Percentiles rank a stretch among this genome's conserved stretches.
Evolutionary conservation across 2,329 filamentous ascomycete species (phyloP).

Genomic region (Xylariales sp.): DNA sequence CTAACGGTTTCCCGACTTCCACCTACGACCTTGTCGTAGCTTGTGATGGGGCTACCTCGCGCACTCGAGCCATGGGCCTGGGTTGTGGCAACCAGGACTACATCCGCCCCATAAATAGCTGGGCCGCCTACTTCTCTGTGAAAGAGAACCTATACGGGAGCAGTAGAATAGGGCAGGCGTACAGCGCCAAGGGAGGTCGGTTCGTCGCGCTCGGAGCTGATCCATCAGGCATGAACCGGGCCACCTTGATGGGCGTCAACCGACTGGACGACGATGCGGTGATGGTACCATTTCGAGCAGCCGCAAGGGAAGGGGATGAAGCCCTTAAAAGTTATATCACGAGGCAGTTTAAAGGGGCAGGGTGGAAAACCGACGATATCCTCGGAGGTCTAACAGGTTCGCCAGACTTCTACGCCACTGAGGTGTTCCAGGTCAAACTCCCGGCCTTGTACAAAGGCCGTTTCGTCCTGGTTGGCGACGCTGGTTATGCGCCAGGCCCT

Average conservation of each 20-base stretch:
- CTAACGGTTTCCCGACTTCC: conserved; percentile 26
- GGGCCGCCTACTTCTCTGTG: conserved; percentile 37
- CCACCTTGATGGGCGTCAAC: conserved; percentile 29
- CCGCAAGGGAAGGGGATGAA: conserved; percentile 27
- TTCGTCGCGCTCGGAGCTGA: conserved; percentile 29
- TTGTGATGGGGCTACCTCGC: conserved; percentile 41
- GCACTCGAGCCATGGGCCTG: conserved; percentile 39
- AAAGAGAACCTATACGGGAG: conserved; percentile 31
- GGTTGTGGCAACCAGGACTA: conserved; percentile 32
- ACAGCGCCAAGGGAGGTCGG: conserved; percentile 32
- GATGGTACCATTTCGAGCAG: conserved; percentile 32
- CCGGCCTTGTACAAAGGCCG: conserved; percentile 30
- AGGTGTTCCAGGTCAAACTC: conserved; percentile 33
- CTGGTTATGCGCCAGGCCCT: conserved; percentile 34
- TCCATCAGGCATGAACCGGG: conserved; percentile 24
- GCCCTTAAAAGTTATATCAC: conserved; percentile 24
- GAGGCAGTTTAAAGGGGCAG: conserved; percentile 27
- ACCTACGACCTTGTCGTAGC: conserved; percentile 45
- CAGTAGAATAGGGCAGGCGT: conserved; percentile 29
- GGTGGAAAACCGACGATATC: conserved; percentile 36
- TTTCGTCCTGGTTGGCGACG: conserved; percentile 35
- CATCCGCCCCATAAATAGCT: conserved; percentile 29
- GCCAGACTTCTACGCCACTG: conserved; percentile 33
- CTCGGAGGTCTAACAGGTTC: conserved; percentile 28
- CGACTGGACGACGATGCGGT: conserved; percentile 20